Evolutionary conservation across 257 asterid genomes (phyloP), one percentile per base, ranked within the genome.

Genomic region (Parsonsia alboflavescens): DNA sequence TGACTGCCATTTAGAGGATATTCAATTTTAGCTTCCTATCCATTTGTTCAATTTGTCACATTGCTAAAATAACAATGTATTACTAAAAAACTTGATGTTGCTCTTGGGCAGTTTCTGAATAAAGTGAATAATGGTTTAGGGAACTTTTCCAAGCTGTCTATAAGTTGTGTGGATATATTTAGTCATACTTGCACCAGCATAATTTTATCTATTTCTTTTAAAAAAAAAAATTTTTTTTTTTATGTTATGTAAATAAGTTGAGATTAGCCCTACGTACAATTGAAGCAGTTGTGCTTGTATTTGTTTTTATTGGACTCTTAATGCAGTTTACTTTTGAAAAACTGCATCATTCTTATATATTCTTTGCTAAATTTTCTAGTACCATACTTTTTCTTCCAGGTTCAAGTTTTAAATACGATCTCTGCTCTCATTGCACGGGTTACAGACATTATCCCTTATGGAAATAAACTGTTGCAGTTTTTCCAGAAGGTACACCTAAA

Each of bases 321-420:
- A 62, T 71, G 21, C 39, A 26, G 9, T 17, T 62, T 46, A 52
- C 16, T 62, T 45, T 30, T 17, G 54, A 16, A 45, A 16, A 45
- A 73, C 11, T 49, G 8, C 46, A 4, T 16, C 11, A 41, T 58
- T 26, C 36, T 22, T 72, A 1, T 57, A 39, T 75, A 26, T n/a
- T n/a, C 30, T 50, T 71, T 24, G 63, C 24, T 33, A 39, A 24
- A 36, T 6, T 48, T 36, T 72, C 57, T 17, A 4, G 28, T 50
- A 17, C 49, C 10, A 24, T 54, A 22, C 66, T 59, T 9, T 50
- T 39, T 61, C 73, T 26, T 84, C 76, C 94, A 95, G 99, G 99
- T 95, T 87, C 98, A 92, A 87, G 94, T 90, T 74, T 80, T 95
- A 67, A 95, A 95, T 83, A 89, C 98, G 0, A 86, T 95, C 63